Evolutionary conservation across 306 rosid species (phyloP).

Genomic region (Ormosia emarginata): DNA sequence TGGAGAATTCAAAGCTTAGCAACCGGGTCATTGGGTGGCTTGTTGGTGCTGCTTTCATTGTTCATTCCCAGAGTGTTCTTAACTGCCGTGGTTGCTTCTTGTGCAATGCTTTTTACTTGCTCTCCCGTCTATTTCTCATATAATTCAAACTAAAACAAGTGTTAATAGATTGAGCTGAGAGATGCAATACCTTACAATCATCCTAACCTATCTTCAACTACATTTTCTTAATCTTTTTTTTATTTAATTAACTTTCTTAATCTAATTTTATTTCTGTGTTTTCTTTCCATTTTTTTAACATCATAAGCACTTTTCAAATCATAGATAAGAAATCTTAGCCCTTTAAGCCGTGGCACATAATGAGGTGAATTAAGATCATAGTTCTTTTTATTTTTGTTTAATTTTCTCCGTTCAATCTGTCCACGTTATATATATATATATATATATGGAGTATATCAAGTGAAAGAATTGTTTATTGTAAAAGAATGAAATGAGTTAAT

Average conservation of each 20-base stretch:
- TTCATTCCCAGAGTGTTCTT: slow-evolving; percentile 15
- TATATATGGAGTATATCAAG: too few species aligned
- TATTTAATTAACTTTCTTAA: too few species aligned
- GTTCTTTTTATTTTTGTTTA: not conserved
- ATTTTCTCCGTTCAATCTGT: not conserved
- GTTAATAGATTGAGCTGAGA: not conserved
- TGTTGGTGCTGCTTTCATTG: slow-evolving; percentile 7
- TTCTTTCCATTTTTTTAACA: not conserved
- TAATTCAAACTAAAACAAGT: not conserved
- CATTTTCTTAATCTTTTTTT: too few species aligned
- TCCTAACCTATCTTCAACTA: not conserved
- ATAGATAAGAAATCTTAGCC: not conserved
- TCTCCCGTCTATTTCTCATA: slow-evolving; percentile 13
- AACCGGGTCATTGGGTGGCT: not conserved
- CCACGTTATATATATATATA: not conserved
- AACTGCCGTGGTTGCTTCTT: not conserved
- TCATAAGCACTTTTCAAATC: not conserved
- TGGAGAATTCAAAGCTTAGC: not conserved
- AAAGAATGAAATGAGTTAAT: too few species aligned
- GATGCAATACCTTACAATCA: not conserved
- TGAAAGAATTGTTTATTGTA: too few species aligned
- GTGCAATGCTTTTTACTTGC: slow-evolving; percentile 12
- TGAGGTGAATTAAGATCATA: not conserved
- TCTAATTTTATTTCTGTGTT: not conserved
- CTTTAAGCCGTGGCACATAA: not conserved